These are phyloP conservation scores for Akanthomyces dipterigenus DNA, from an alignment of 2,329 filamentous ascomycete genomes.

Conservation along the genomic window DNA sequence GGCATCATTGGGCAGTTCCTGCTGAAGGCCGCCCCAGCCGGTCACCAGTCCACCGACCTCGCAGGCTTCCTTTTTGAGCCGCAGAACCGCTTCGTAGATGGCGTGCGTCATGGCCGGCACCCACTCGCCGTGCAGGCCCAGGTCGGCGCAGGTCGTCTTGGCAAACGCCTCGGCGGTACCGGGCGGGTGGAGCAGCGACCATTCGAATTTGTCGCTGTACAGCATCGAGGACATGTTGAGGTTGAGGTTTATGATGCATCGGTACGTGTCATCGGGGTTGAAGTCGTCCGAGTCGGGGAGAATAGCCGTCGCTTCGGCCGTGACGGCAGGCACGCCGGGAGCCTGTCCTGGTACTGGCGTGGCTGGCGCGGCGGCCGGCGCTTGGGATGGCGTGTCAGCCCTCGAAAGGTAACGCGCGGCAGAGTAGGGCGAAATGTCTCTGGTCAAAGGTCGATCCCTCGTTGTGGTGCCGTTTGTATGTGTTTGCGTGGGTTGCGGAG, in stretches of 20 bases:
- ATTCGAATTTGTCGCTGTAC: slow-evolving; percentile 96
- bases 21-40: slow-evolving; percentile 52
- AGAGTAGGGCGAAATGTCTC: slow-evolving; percentile 33
- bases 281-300: slow-evolving; percentile 59
- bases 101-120: slow-evolving; percentile 89
- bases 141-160: slow-evolving; percentile 83
- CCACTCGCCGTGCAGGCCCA: slow-evolving; percentile 89
- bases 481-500: slow-evolving; percentile 7
- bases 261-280: slow-evolving; percentile 90
- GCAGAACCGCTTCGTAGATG: slow-evolving; percentile 90
- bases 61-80: slow-evolving; percentile 92
- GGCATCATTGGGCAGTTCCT: slow-evolving; percentile 82
- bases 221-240: slow-evolving; percentile 87
- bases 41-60: slow-evolving; percentile 83
- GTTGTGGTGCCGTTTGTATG: slow-evolving; percentile 16
- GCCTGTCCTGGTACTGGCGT: slow-evolving; percentile 40
- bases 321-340: slow-evolving; percentile 46
- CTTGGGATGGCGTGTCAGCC: slow-evolving; percentile 48
- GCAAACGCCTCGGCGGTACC: slow-evolving; percentile 91
- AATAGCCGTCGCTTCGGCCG: slow-evolving; percentile 62
- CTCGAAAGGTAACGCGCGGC: slow-evolving; percentile 34
- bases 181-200: slow-evolving; percentile 87
- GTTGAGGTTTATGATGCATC: slow-evolving; percentile 84
- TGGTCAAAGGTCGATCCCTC: slow-evolving; percentile 25
- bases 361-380: slow-evolving; percentile 42